Evolutionary conservation across 176 grass and related monocot species (phyloP), one percentile per base, ranked within the genome.

Genomic region (Bolboschoenus planiculmis): DNA sequence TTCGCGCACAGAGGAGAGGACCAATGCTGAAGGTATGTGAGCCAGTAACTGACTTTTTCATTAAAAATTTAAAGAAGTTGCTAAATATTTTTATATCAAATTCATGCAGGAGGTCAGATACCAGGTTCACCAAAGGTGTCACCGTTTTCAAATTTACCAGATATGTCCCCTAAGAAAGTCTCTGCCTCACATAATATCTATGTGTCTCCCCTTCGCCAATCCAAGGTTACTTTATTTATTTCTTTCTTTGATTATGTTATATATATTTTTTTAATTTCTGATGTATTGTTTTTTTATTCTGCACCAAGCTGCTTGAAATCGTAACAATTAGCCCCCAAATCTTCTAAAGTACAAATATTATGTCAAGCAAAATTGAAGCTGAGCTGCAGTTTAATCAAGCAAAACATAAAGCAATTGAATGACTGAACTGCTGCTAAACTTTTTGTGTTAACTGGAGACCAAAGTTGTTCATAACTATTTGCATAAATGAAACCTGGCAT

Each of bases 101-200:
- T 46, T 34, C 90, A 6, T n/a, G 50, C 14, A 90, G 50, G 78
- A 94, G 88, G 85, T 16, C 88, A 92, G 84, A 73, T 86, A 84
- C 84, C 84, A 84, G 88, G 90, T 61, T 98, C 95, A 79, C 92
- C 95, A 40, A 98, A 90, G 82, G 72, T 90, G 64, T 88, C 88
- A 66, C 87, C 92, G 83, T 92, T 98, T 71, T 86, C 88, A 83
- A 98, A 91, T 87, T 84, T 98, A 79, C 95, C 95, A 80, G 95
- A 93, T 84, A 91, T 98, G 95, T 98, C 95, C 37, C 95, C 95
- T 9, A 95, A 94, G 82, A 98, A 98, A 91, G 90, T 98, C 14
- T 98, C 95, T 71, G 83, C 95, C 76, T 81, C 87, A 37, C 92
- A 93, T 84, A 98, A 98, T 90, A 82, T 98, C 71, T 98, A 90